These are phyloP conservation scores for Hypoxylon lenormandii DNA, from an alignment of 495 filamentous ascomycete genomes.

Conservation along the genomic window DNA sequence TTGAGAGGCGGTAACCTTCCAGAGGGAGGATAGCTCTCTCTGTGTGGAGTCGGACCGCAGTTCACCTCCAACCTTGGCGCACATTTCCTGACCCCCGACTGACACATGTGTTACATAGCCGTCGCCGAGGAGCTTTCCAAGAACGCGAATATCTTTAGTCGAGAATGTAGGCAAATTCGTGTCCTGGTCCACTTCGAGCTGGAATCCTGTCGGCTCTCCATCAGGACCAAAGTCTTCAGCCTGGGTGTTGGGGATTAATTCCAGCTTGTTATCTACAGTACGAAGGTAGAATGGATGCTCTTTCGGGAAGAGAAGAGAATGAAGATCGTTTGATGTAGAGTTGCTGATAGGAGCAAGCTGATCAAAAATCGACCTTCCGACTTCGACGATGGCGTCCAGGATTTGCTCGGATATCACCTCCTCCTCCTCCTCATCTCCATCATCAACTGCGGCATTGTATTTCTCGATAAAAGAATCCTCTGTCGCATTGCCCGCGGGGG, in stretches of 20 bases:
- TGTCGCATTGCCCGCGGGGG: slow-evolving; percentile 7
- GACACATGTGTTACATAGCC: slow-evolving; percentile 24
- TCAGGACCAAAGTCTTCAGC: background rate
- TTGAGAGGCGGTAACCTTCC: slow-evolving; percentile 15
- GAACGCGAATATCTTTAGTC: slow-evolving; percentile 20
- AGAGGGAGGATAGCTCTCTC: slow-evolving; percentile 23
- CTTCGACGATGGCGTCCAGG: slow-evolving; percentile 23
- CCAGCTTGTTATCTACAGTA: slow-evolving; percentile 10
- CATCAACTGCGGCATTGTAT: slow-evolving; percentile 15
- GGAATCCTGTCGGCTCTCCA: background rate
- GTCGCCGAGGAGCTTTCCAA: slow-evolving; percentile 23
- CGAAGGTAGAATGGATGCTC: slow-evolving; percentile 20
- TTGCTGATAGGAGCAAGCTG: slow-evolving; percentile 6
- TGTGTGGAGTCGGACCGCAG: slow-evolving; percentile 14
- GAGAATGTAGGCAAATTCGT: slow-evolving; percentile 15
- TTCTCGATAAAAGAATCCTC: slow-evolving; percentile 26
- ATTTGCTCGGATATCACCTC: slow-evolving; percentile 12
- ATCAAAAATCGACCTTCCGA: slow-evolving; percentile 20
- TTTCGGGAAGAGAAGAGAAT: slow-evolving; percentile 28
- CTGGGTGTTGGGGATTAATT: slow-evolving; percentile 11
- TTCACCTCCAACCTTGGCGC: slow-evolving; percentile 21
- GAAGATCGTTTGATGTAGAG: slow-evolving; percentile 4
- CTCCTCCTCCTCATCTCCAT: slow-evolving; percentile 16
- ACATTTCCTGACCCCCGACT: slow-evolving; percentile 23
- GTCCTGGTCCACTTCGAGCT: slow-evolving; percentile 12